Conservation (phyloP, 1,139 yeast genomes). For the Yamadazyma diddensiae region DNA sequence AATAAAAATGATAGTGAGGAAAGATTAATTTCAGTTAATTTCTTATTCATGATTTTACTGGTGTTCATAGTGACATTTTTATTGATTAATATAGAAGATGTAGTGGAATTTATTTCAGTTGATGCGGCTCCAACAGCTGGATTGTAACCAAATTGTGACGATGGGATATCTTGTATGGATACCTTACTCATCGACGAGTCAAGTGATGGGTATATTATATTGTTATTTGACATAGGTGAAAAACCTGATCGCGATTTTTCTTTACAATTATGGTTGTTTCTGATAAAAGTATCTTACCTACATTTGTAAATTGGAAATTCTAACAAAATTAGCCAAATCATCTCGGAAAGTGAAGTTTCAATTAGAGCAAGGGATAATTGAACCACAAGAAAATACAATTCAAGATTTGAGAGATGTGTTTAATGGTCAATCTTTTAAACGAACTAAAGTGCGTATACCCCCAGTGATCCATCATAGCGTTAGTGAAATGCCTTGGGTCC, state of each 20-base stretch:
- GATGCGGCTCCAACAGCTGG: constrained; percentile 44
- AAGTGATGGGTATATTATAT: constrained; percentile 39
- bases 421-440: no score
- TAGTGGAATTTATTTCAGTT: constrained; percentile 36
- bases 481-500: no score
- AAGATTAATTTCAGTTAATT: constrained; percentile 63
- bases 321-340: constrained; percentile 4
- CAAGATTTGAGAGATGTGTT: constrained; percentile 18
- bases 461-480: no score
- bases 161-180: constrained; percentile 32
- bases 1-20: constrained; percentile 69
- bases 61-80: constrained; percentile 34
- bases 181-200: constrained; percentile 30
- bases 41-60: constrained; percentile 53
- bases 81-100: constrained; percentile 32
- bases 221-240: constrained; percentile 28
- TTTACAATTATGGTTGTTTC: no score
- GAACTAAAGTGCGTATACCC: no score
- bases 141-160: constrained; percentile 43
- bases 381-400: constrained; percentile 15
- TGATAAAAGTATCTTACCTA: constrained; percentile 6
- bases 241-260: neutral
- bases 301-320: neutral
- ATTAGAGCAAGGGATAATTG: constrained; percentile 9
- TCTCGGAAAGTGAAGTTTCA: constrained; percentile 6